Evolutionary conservation across 23 red algal species (phyloP).

Genomic region (Gracilaria caudata): DNA sequence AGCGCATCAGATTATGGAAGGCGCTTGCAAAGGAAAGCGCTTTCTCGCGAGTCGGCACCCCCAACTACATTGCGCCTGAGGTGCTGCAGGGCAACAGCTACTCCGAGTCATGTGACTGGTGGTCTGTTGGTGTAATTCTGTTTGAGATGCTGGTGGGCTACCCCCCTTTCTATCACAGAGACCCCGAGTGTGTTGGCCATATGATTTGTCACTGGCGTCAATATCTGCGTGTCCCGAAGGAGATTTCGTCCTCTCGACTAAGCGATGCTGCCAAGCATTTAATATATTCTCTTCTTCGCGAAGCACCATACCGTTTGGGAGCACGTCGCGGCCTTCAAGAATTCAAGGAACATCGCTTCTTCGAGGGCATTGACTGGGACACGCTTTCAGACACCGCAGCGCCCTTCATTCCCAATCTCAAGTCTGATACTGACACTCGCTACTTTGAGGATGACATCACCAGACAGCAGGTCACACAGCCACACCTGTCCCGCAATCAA

Average conservation of each 20-base stretch:
- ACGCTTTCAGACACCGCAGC: slow-evolving; percentile 51
- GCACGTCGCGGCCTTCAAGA: slow-evolving; percentile 78
- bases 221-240: slow-evolving; percentile 76
- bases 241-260: slow-evolving; percentile 60
- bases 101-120: slow-evolving; percentile 96
- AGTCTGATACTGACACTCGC: slow-evolving; percentile 80
- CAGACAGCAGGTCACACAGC: slow-evolving; percentile 10
- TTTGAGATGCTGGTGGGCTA: slow-evolving; percentile 97
- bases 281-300: slow-evolving; percentile 77
- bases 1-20: slow-evolving; percentile 77
- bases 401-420: slow-evolving; percentile 91
- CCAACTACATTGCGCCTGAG: slow-evolving; percentile 97
- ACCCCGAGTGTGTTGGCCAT: slow-evolving; percentile 54
- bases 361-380: slow-evolving; percentile 92
- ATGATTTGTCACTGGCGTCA: slow-evolving; percentile 87
- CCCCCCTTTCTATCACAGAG: slow-evolving; percentile 87
- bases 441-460: slow-evolving; percentile 92
- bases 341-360: slow-evolving; percentile 90
- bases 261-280: slow-evolving; percentile 77
- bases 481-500: background rate
- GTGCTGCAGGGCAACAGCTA: slow-evolving; percentile 87
- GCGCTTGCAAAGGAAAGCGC: slow-evolving; percentile 62
- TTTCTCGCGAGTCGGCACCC: slow-evolving; percentile 93
- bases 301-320: slow-evolving; percentile 77
- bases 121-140: slow-evolving; percentile 92